Percentiles rank a stretch among this genome's conserved stretches.
Conservation (phyloP, 768 basidiomycete species). For the Lactifluus echinatus region DNA sequence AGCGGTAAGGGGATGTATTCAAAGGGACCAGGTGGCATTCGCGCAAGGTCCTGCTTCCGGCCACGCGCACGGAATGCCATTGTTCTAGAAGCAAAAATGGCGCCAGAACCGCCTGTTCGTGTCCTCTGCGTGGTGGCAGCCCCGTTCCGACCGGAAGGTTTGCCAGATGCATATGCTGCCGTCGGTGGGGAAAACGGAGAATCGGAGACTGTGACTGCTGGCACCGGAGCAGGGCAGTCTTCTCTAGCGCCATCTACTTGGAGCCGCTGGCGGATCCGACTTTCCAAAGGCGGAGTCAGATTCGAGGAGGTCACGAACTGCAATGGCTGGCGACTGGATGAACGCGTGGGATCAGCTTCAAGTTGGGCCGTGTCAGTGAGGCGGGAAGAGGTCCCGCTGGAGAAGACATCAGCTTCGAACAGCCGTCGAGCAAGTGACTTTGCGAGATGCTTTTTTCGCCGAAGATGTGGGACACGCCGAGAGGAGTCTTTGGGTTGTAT, state of each 20-base stretch:
- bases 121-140: neutral
- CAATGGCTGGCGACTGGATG: constrained; percentile 13
- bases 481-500: neutral
- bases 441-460: constrained; percentile 4
- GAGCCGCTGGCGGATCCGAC: neutral
- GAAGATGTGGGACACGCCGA: neutral
- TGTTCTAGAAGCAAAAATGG: neutral
- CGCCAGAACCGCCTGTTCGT: neutral
- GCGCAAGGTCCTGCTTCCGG: neutral
- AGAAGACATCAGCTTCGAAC: constrained; percentile 19
- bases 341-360: constrained; percentile 12
- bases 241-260: neutral
- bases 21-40: neutral
- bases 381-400: constrained; percentile 3
- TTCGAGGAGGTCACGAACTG: constrained; percentile 9
- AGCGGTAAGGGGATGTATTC: constrained; percentile 6
- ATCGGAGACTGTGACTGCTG: neutral
- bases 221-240: neutral
- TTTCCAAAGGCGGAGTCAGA: constrained; percentile 2
- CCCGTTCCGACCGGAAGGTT: neutral
- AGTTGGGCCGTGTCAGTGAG: neutral
- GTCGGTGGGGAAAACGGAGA: neutral
- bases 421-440: constrained; percentile 19
- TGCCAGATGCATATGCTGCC: neutral
- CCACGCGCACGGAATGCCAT: neutral